phyloP scores from a whole-genome alignment of 2,329 filamentous ascomycete genomes.

The Penicillium sp. region DNA sequence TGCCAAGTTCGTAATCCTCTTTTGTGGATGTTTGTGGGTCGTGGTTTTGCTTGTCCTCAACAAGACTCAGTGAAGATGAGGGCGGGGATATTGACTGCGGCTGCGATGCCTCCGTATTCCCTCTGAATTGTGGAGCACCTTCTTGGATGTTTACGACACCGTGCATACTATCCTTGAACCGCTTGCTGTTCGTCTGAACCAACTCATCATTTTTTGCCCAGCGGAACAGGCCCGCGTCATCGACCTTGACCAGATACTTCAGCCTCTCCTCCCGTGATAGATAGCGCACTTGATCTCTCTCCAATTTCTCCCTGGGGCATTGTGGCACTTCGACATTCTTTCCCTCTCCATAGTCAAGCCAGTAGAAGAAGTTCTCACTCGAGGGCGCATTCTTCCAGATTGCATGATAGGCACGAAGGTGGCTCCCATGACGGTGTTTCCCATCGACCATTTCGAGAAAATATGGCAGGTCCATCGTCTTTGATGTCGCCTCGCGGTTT shows the following conservation, averaged over 20 bases:
- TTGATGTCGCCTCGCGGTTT: constrained; percentile 66
- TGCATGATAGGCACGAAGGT: constrained; percentile 78
- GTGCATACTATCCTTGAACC: constrained; percentile 76
- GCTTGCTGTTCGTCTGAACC: constrained; percentile 73
- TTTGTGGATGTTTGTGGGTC: constrained; percentile 65
- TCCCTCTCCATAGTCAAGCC: constrained; percentile 84
- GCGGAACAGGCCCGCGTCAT: constrained; percentile 73
- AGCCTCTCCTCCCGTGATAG: constrained; percentile 79
- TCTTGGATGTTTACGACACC: constrained; percentile 70
- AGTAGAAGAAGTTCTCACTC: constrained; percentile 90
- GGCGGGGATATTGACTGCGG: constrained; percentile 21
- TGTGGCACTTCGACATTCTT: constrained; percentile 69
- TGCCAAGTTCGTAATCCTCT: constrained; percentile 64
- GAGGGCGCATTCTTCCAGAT: constrained; percentile 80
- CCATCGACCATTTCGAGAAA: constrained; percentile 84
- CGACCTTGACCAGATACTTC: constrained; percentile 78
- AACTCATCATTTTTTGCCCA: constrained; percentile 82
- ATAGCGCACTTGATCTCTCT: constrained; percentile 81
- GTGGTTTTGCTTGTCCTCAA: constrained; percentile 13
- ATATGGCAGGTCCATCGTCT: constrained; percentile 83
- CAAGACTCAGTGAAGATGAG: constrained; percentile 22
- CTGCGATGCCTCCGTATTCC: constrained; percentile 32
- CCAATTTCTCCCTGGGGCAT: constrained; percentile 74
- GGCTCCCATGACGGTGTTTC: constrained; percentile 86
- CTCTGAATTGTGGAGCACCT: constrained; percentile 59